Conservation (phyloP, 768 basidiomycete genomes). For the Leucosporidium creatinivorum region DNA sequence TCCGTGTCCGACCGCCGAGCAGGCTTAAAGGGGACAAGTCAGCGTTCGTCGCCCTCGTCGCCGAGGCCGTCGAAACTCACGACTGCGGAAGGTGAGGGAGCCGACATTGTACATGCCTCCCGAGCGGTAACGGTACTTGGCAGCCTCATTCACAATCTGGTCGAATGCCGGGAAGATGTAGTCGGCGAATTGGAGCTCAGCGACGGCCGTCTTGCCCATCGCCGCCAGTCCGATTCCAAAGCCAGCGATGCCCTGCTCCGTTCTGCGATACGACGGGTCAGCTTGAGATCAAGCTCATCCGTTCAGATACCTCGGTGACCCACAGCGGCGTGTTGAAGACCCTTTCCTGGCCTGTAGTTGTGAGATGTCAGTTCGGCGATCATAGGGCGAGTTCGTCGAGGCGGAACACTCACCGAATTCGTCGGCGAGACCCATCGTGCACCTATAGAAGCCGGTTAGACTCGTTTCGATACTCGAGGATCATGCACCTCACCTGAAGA, state of each 20-base stretch:
- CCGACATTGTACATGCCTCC: slow-evolving; percentile 74
- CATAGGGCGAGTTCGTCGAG: not conserved
- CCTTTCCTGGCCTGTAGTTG: slow-evolving; percentile 65
- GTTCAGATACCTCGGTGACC: too few relatives aligned
- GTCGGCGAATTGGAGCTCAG: slow-evolving; percentile 60
- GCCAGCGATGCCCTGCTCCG: slow-evolving; percentile 69
- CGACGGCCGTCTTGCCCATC: slow-evolving; percentile 92
- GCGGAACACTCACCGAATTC: slow-evolving; percentile 1
- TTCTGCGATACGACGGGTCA: slow-evolving; percentile 7
- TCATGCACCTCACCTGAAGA: slow-evolving; percentile 84
- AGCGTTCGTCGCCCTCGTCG: not conserved
- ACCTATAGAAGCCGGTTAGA: not conserved
- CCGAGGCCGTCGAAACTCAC: slow-evolving; percentile 39
- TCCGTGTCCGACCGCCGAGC: slow-evolving; percentile 86
- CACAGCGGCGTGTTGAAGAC: slow-evolving; percentile 86
- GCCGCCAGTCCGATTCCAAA: slow-evolving; percentile 85
- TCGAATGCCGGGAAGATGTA: slow-evolving; percentile 77
- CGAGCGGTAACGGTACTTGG: slow-evolving; percentile 83
- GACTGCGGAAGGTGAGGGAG: slow-evolving; percentile 38
- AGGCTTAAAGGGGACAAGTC: slow-evolving; percentile 59
- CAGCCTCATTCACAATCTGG: slow-evolving; percentile 92
- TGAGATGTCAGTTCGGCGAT: not conserved
- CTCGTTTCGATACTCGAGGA: not conserved
- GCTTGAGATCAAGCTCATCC: too few relatives aligned
- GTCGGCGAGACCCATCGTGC: slow-evolving; percentile 25